These are phyloP conservation scores for Cucurbita argyrosperma DNA, from an alignment of 306 rosid species.

Conservation along the genomic window DNA sequence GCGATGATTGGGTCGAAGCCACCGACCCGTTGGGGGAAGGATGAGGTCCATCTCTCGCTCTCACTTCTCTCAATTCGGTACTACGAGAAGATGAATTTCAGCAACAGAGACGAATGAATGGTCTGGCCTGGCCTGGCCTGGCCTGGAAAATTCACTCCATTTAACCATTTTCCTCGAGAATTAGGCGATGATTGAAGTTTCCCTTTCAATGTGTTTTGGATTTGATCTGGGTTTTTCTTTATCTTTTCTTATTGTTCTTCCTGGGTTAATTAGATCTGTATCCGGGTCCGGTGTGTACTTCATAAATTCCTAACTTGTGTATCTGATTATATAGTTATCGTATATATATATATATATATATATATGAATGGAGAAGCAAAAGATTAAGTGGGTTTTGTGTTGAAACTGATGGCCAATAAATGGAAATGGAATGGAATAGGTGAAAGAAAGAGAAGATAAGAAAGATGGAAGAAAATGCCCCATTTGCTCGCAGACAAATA, in stretches of 20 bases:
- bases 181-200: slow-evolving; percentile 11
- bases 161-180: background rate
- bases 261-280: background rate
- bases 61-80: slow-evolving; percentile 88
- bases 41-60: slow-evolving; percentile 83
- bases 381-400: background rate
- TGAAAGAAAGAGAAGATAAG: background rate
- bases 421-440: background rate
- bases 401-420: background rate
- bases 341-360: background rate
- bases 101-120: slow-evolving; percentile 36
- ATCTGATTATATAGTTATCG: background rate
- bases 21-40: slow-evolving; percentile 61
- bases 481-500: background rate
- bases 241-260: background rate
- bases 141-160: background rate
- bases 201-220: background rate
- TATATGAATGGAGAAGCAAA: background rate
- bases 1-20: slow-evolving; percentile 40
- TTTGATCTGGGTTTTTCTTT: slow-evolving; percentile 3
- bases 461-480: background rate
- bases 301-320: background rate
- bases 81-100: slow-evolving; percentile 84
- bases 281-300: background rate
- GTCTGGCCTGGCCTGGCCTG: background rate